Base-by-base conservation (phyloP, 805 yeast species). In the Ogataea philodendri region DNA sequence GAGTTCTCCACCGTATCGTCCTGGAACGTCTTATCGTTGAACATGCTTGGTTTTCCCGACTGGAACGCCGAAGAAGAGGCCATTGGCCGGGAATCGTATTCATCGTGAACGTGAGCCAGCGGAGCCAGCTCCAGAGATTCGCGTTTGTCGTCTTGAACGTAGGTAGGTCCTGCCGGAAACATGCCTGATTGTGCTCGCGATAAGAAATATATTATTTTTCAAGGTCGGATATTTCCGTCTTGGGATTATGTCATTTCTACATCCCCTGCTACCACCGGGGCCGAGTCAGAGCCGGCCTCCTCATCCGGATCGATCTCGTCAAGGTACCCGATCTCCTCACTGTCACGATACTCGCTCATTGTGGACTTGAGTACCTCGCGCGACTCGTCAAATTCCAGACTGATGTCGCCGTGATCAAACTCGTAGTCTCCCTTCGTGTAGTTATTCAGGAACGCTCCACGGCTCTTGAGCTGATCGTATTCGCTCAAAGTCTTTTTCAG, bases 401-500 rank as follows among this genome's bases (percentile, higher is more conserved):
- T 58, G 9, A 75, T 72, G 36, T 70, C 67, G 5, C 61, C 76
- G 20, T 62, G 63, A 15, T 61, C 74, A 5, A 60, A 58, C 17
- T 62, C 59, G 42, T 67, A 69, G 45, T 72, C 74, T 16, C 69
- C 55, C 32, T 66, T 69, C 4, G 70, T 72, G 63, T 86, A 93
- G 36, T 81, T 81, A 43, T 84, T 88, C 35, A 90, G 62, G 54
- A 89, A 93, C 0, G 97, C 97, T 29, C 78, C 78, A 40, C 94
- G 72, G 29, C 76, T 75, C 51, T 84, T 84, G 36, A 93, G 71
- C 30, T 78, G 73, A 49, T 90, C 96, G 58, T 81, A 93, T 49
- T 88, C 90, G 32, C 68, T 71, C 20, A 88, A 68, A 0, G 84
- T 78, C 44, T 80, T 77, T 20, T 73, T 70, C 40, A 93, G 70